Evolutionary conservation across 352 stramenopile species (phyloP), one percentile per base, ranked within the genome.

Genomic region (Globisporangium barbulae): DNA sequence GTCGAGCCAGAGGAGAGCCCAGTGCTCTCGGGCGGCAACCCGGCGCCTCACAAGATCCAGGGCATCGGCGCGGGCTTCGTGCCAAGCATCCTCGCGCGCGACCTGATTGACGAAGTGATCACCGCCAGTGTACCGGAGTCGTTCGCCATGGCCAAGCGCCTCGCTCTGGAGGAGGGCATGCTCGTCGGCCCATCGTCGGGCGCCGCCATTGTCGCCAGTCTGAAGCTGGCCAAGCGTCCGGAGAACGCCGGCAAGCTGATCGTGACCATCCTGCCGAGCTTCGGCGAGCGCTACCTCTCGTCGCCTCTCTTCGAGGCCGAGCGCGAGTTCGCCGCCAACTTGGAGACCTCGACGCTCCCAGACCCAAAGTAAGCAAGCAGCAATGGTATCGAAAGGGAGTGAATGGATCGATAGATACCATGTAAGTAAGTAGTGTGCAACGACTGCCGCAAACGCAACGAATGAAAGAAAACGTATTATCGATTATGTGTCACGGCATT

Each of bases 91-190:
- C 70, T 97, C 1, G 68, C 82, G 25, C 81, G 89, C 19, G 74
- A 85, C 58, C 63, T 97, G 31, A 92, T 97, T 53, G 91, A 97
- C 66, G 88, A 97, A 67, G 85, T 97, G 50, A 84, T 97, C 63
- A 93, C 88, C 7, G 75, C 79, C 30, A 94, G 80, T 69, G 86
- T 81, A 45, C 76, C 88, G 6, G 79, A 96, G 48, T 79, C 91
- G 8, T 96, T 96, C 65, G 85, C 75, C 22, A 96, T 96, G 83
- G 76, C 85, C 62, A 93, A 94, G 75, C 85, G 89, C 49, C 75
- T 95, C 2, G 87, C 87, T 41, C 72, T 93, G 13, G 83, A 93
- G 61, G 85, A 95, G 67, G 89, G 91, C 37, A 87, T 97, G 21
- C 78, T 96, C 2, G 87, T 94, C 0, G 91, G 91, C 22, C 86